phyloP scores from a whole-genome alignment of 257 asterid species.

The Gentiana macrophylla region DNA sequence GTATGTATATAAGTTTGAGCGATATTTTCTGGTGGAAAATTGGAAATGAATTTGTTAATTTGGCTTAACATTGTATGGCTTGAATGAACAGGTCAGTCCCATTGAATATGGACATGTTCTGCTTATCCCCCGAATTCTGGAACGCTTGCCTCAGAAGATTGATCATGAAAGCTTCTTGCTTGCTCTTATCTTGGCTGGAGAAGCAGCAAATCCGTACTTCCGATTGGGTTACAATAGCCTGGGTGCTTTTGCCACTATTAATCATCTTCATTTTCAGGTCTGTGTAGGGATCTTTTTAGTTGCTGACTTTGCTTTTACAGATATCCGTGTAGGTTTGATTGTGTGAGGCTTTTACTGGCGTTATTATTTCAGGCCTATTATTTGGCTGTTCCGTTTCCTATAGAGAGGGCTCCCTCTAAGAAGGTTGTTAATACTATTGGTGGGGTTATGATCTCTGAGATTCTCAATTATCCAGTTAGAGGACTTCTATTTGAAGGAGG shows the following conservation, averaged over 20 bases:
- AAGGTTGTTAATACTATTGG: constrained; percentile 35
- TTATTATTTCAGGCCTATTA: constrained; percentile 22
- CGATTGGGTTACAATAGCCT: constrained; percentile 94
- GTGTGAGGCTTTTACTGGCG: not conserved
- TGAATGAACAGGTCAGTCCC: constrained; percentile 79
- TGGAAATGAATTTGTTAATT: constrained; percentile 1
- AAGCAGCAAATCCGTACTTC: constrained; percentile 78
- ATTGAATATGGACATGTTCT: constrained; percentile 92
- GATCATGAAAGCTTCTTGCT: constrained; percentile 76
- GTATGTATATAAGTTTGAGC: constrained; percentile 22
- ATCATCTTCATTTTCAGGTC: constrained; percentile 91
- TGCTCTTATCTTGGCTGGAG: constrained; percentile 79
- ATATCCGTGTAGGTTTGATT: not conserved
- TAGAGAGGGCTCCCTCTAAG: constrained; percentile 28
- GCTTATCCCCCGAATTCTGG: constrained; percentile 79
- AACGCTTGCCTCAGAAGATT: constrained; percentile 75
- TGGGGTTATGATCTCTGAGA: constrained; percentile 55
- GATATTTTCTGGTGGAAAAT: not conserved
- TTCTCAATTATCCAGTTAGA: constrained; percentile 77
- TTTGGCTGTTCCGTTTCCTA: constrained; percentile 27
- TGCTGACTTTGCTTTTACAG: not conserved
- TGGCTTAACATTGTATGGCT: constrained; percentile 6
- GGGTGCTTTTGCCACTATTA: constrained; percentile 98
- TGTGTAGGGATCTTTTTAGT: not conserved
- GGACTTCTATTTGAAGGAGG: constrained; percentile 80